phyloP scores from a whole-genome alignment of 2,329 filamentous ascomycete species.

The Plectosphaerella sp. region DNA sequence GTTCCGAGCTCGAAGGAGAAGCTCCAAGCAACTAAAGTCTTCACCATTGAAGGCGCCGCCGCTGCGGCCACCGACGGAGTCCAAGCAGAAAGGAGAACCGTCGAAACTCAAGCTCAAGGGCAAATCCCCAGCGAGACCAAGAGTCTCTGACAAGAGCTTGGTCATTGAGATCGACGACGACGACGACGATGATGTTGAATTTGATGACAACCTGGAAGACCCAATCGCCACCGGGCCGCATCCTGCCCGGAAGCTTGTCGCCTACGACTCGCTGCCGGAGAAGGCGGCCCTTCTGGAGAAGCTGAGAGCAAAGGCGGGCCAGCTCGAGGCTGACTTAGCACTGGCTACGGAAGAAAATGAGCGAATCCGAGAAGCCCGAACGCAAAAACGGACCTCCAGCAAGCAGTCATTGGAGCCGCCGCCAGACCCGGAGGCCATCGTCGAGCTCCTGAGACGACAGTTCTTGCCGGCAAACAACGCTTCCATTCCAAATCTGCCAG shows the following conservation, averaged over 20 bases:
- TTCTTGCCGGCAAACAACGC: conserved; percentile 31
- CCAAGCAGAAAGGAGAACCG: conserved; percentile 3
- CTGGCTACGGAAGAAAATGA: conserved; percentile 55
- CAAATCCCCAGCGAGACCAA: conserved; percentile 3
- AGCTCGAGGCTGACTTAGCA: conserved; percentile 54
- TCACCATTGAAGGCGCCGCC: conserved; percentile 46
- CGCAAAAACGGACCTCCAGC: conserved; percentile 28
- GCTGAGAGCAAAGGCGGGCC: conserved; percentile 50
- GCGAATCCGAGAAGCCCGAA: conserved; percentile 38
- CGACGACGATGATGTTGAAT: neutral
- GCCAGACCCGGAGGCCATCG: conserved; percentile 30
- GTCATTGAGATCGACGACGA: neutral
- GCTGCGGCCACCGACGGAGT: conserved; percentile 19
- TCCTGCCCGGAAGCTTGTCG: conserved; percentile 35
- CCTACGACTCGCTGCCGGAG: conserved; percentile 35
- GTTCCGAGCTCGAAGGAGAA: conserved; percentile 38
- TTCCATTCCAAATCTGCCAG: conserved; percentile 17
- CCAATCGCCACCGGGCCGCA: conserved; percentile 17
- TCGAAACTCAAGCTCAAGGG: conserved; percentile 12
- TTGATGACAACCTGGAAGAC: neutral
- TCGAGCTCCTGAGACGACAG: conserved; percentile 35
- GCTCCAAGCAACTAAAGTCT: conserved; percentile 31
- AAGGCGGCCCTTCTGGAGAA: conserved; percentile 50
- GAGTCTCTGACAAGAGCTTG: neutral
- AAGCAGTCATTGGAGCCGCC: conserved; percentile 19